phyloP scores from a whole-genome alignment of 1,284 basidiomycete genomes.

The Lignosus rhinocerotis region DNA sequence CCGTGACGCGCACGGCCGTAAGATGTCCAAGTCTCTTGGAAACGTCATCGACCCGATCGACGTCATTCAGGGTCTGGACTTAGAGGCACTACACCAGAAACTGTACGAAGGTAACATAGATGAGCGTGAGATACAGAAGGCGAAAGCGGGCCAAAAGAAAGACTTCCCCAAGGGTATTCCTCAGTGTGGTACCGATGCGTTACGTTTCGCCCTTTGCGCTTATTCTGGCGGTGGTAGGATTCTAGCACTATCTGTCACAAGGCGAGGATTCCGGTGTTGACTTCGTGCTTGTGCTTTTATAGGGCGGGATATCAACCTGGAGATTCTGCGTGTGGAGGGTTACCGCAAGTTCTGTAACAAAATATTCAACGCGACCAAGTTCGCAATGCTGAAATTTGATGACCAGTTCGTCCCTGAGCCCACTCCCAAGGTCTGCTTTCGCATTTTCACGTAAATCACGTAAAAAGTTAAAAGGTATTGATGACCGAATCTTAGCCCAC shows the following conservation, averaged over 20 bases:
- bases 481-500: conserved; percentile 57
- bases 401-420: conserved; percentile 77
- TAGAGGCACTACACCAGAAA: conserved; percentile 88
- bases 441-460: background rate
- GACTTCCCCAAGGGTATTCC: conserved; percentile 99
- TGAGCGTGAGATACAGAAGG: conserved; percentile 91
- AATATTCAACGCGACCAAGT: conserved; percentile 99
- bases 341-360: conserved; percentile 99
- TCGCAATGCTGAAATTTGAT: conserved; percentile 94
- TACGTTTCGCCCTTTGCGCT: conserved; percentile 94
- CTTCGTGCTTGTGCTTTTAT: background rate
- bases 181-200: conserved; percentile 96
- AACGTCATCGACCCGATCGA: conserved; percentile 99
- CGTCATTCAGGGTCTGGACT: conserved; percentile 85
- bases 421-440: conserved; percentile 55
- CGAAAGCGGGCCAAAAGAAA: conserved; percentile 96
- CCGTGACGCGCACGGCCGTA: conserved; percentile 96
- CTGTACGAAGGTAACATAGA: conserved; percentile 92
- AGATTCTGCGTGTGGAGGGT: conserved; percentile 96
- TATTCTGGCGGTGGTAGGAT: conserved; percentile 83
- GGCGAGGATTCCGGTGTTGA: background rate
- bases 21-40: conserved; percentile 98
- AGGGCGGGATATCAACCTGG: conserved; percentile 95
- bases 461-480: background rate
- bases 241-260: background rate